phyloP scores from a whole-genome alignment of 768 basidiomycete genomes.

The Agaricus bisporus region DNA sequence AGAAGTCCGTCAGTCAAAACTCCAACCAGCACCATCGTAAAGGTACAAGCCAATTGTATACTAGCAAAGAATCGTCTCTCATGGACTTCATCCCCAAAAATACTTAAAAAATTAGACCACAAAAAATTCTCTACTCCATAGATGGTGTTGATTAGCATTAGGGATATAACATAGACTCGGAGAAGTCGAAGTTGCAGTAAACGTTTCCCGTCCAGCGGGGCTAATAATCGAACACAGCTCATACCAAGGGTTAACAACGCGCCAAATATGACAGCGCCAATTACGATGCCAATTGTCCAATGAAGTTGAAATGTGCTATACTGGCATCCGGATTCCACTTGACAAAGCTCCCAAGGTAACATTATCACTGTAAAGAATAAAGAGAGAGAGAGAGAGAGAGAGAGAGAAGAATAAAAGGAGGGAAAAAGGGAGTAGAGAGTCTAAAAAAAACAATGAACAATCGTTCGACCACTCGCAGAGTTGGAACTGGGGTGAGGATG shows the following conservation, averaged over 20 bases:
- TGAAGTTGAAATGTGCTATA: neutral
- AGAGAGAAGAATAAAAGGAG: neutral
- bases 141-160: neutral
- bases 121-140: neutral
- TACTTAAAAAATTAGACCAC: conserved; percentile 3
- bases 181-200: neutral
- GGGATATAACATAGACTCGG: neutral
- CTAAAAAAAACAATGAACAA: neutral
- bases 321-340: neutral
- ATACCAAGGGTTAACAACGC: neutral
- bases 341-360: neutral
- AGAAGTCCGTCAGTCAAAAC: conserved; percentile 1
- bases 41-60: neutral
- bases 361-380: neutral
- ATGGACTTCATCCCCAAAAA: neutral
- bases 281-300: conserved; percentile 2
- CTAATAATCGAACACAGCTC: neutral
- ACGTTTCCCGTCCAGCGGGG: neutral
- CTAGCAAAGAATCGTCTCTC: neutral
- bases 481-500: neutral
- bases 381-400: neutral
- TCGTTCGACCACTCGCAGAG: neutral
- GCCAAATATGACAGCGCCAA: neutral
- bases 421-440: neutral
- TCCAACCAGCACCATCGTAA: neutral